A percentile compares a stretch with the other conserved stretches of the same genome.
Conservation (phyloP, 75 land plant species). For the Pinus albicaulis region DNA sequence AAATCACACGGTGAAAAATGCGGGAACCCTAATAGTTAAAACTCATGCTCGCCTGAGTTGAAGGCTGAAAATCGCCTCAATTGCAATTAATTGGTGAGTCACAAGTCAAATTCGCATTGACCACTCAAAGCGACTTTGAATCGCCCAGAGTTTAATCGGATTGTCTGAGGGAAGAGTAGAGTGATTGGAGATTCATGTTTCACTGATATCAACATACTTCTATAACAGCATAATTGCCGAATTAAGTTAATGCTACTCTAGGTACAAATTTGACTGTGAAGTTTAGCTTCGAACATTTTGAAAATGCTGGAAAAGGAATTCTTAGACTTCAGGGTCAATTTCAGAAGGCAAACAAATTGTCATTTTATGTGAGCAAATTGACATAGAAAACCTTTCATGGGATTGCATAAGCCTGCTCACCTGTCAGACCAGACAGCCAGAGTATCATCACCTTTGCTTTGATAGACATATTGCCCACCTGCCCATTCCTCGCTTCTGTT, state of each 20-base stretch:
- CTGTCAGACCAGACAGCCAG: slow-evolving; percentile 79
- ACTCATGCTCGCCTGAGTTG: no score
- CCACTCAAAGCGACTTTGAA: no score
- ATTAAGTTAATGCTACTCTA: neutral
- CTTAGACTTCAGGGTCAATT: neutral
- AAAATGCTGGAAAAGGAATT: neutral
- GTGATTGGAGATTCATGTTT: neutral
- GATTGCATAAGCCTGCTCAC: slow-evolving; percentile 25
- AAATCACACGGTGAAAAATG: no score
- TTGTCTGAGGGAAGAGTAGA: no score
- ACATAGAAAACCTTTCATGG: neutral
- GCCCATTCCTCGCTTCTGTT: slow-evolving; percentile 84
- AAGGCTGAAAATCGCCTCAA: no score
- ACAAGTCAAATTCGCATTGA: no score
- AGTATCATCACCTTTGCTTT: slow-evolving; percentile 87
- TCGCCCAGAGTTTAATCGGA: no score
- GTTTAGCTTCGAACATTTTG: neutral
- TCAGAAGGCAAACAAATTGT: neutral
- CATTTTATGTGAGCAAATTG: neutral
- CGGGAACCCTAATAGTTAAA: no score
- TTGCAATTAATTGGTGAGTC: no score
- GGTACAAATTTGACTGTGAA: neutral
- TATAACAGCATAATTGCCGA: neutral
- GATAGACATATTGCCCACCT: slow-evolving; percentile 62
- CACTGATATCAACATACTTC: no score